phyloP scores from a whole-genome alignment of 2,329 filamentous ascomycete genomes.

The Aspergillus sp. region DNA sequence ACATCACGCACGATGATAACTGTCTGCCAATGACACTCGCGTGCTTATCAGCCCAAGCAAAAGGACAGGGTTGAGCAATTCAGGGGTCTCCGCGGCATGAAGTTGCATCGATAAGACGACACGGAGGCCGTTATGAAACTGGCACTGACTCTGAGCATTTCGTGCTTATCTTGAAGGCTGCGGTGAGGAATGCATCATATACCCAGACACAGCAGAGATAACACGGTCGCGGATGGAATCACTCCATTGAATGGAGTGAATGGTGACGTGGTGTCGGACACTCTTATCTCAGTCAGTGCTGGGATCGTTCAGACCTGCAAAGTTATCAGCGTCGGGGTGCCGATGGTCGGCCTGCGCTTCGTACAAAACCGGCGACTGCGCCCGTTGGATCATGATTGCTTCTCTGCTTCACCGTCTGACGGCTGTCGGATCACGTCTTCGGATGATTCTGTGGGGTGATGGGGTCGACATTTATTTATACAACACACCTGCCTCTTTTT shows the following conservation, averaged over 20 bases:
- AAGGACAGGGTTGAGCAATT: neutral
- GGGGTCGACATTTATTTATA: slow-evolving; percentile 7
- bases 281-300: neutral
- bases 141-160: too few relatives aligned
- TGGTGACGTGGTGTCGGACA: neutral
- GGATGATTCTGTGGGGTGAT: slow-evolving; percentile 24
- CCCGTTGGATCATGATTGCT: slow-evolving; percentile 6
- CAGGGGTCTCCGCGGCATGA: neutral
- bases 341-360: slow-evolving; percentile 6
- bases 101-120: too few relatives aligned
- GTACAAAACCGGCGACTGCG: slow-evolving; percentile 5
- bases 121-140: too few relatives aligned
- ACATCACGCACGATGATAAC: too few relatives aligned
- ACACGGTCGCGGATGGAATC: neutral
- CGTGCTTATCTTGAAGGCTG: too few relatives aligned
- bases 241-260: neutral
- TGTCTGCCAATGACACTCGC: neutral
- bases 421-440: slow-evolving; percentile 21
- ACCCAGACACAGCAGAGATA: too few relatives aligned
- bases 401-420: too few relatives aligned
- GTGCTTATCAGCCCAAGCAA: neutral
- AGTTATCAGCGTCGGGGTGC: neutral
- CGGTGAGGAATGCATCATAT: too few relatives aligned
- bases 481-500: neutral
- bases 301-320: neutral